Base-by-base conservation (phyloP, 2,329 filamentous ascomycete genomes). In the Calonectria montana region DNA sequence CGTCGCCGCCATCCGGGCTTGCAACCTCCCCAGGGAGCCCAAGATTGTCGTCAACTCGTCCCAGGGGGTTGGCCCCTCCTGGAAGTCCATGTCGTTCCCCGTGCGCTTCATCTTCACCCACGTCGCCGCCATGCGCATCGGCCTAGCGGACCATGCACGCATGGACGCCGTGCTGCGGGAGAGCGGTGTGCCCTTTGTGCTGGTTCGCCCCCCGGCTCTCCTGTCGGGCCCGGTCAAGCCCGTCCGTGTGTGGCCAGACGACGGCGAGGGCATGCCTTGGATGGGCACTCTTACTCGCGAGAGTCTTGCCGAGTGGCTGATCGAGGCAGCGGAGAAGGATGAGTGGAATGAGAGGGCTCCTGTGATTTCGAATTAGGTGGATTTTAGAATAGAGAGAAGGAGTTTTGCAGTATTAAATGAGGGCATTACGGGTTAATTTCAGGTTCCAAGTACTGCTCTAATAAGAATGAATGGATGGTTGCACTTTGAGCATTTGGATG, bases 31-130 rank as follows among this genome's bases (percentile, higher is more conserved):
- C 4, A 86, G 86, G 0, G 80, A 83, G 12, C 62, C 72, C 57
- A 88, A 87, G 64, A 75, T 89, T 2, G 82, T 90, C 29, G 81
- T 88, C 59, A 84, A 90, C 79, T 88, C 86, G 15, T 85, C 87
- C 1, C 85, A 87, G 71, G 89, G 89, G 13, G 84, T 86, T 1
- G 87, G 85, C 0, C 78, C 82, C 35, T 89, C 88, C 5, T 86
- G 82, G 78, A 29, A 69, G 0, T 84, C 85, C 62, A 76, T 89
- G 69, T 79, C 83, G 50, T 84, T 81, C 39, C 78, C 85, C 1
- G 75, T 89, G 73, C 82, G 84, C 18, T 67, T 83, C 39, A 71
- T 89, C n/a, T 85, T 91, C 75, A 82, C 78, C 37, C 79, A 86
- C 48, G 75, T 71, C 13, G 85, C 83, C 41, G 85, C 86, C 70